phyloP scores from a whole-genome alignment of 2,329 filamentous ascomycete species.

The Arthrobotrys entomopaga region DNA sequence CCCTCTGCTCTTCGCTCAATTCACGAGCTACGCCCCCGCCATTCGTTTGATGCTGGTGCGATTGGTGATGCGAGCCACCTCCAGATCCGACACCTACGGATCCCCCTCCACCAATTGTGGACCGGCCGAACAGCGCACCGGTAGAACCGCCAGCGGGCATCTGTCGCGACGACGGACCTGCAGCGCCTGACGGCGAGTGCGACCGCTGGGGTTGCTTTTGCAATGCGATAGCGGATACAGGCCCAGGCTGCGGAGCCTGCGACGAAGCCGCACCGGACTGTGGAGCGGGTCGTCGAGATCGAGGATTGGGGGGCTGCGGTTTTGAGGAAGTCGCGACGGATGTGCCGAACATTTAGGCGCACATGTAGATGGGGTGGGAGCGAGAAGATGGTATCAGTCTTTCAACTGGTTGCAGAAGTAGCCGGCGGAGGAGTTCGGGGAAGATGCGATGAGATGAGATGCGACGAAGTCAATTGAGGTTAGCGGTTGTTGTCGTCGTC shows the following conservation, averaged over 20 bases:
- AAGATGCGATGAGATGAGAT: slow-evolving; percentile 1
- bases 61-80: slow-evolving; percentile 49
- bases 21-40: slow-evolving; percentile 62
- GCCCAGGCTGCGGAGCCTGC: slow-evolving; percentile 42
- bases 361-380: slow-evolving; percentile 25
- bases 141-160: slow-evolving; percentile 42
- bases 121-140: slow-evolving; percentile 53
- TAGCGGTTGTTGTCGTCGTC: slow-evolving; percentile 1
- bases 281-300: slow-evolving; percentile 61
- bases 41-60: slow-evolving; percentile 55
- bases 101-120: slow-evolving; percentile 56
- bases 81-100: slow-evolving; percentile 54
- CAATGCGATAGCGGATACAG: slow-evolving; percentile 49
- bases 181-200: slow-evolving; percentile 56
- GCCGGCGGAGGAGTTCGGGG: background rate
- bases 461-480: background rate
- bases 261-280: slow-evolving; percentile 30
- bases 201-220: slow-evolving; percentile 53
- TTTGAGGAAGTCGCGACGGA: slow-evolving; percentile 63
- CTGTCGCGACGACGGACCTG: slow-evolving; percentile 50
- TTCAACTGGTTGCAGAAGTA: background rate
- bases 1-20: slow-evolving; percentile 86
- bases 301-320: slow-evolving; percentile 62
- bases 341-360: slow-evolving; percentile 53
- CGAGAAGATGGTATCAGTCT: slow-evolving; percentile 1